Evolutionary conservation across 78 protist genomes (phyloP), one percentile per base, ranked within the genome.

Genomic region (Speleostelium caveatum): DNA sequence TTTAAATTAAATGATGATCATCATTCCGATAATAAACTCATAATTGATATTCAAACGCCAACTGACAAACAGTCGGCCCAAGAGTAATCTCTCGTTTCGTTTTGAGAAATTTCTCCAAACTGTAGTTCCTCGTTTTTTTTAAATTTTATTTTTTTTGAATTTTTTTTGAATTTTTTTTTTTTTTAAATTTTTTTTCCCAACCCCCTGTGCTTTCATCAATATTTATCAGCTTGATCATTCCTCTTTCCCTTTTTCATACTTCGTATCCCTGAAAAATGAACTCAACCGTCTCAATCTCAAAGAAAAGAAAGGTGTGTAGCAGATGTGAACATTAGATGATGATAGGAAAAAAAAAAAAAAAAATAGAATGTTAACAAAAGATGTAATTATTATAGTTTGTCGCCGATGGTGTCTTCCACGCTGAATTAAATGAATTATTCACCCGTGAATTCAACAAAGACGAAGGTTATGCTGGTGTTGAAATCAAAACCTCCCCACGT

Each of bases 381-480:
- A n/a, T 51, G 56, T 2, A 21, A 39, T 41, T 24, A 35, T 33
- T 28, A 39, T 75, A 99, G 99, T 98, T 99, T 93, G 97, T 99
- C 59, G 95, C 94, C 56, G 99, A 98, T 72, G 99, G 99, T n/a
- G 98, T 99, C 30, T 97, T 99, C 97, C 96, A 65, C 97, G 99
- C 99, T 56, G 99, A 99, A 96, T 96, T 99, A 73, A 98, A 99
- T 95, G 99, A 98, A 86, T 74, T 98, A 59, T 91, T 99, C 87
- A 95, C 83, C 8, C 95, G 97, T 59, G 99, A 98, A 95, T 97
- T 99, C 51, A 97, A 96, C 45, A 65, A 80, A 60, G 99, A 96
- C 88, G 99, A 96, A 28, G 99, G 99, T 67, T 97, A 97, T 88
- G 33, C 98, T 68, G 99, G 99, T 17, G 99, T 98, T 14, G 99